Conservation (phyloP, 2,329 filamentous ascomycete species). For the Elsinoe arachidis region DNA sequence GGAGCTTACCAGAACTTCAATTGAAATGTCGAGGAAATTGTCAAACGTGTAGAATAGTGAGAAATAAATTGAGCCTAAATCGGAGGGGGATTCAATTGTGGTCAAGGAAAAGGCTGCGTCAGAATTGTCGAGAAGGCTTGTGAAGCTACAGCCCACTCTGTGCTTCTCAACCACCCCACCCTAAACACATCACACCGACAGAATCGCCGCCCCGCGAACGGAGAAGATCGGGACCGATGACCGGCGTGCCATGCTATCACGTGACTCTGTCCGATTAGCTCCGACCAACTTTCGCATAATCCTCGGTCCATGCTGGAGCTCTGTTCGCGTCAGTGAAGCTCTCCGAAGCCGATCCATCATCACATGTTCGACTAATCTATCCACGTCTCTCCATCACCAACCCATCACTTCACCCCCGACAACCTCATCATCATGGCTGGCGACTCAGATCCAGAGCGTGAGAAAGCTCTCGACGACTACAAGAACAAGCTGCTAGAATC, state of each 20-base stretch:
- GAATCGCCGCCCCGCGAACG: constrained; percentile 1
- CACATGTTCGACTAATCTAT: neutral
- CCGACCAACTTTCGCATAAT: neutral
- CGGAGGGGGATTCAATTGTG: neutral
- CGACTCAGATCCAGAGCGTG: constrained; percentile 39
- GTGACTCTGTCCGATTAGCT: neutral
- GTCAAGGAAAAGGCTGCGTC: constrained; percentile 2
- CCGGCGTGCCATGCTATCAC: neutral
- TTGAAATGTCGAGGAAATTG: neutral
- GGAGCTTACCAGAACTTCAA: neutral
- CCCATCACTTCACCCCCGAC: neutral
- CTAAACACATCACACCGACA: constrained; percentile 9
- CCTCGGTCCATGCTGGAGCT: neutral
- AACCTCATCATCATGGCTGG: neutral
- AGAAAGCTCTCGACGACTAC: constrained; percentile 45
- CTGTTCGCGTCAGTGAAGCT: neutral
- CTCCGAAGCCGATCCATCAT: neutral
- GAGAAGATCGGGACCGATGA: neutral
- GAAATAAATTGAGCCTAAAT: neutral
- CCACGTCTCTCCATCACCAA: neutral
- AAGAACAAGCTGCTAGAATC: constrained; percentile 65
- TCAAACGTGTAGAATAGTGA: neutral
- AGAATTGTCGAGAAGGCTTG: constrained; percentile 13
- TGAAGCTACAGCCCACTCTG: constrained; percentile 8
- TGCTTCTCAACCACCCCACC: constrained; percentile 2